phyloP scores from a whole-genome alignment of 805 yeast species.

The Wickerhamomyces rabaulensis region DNA sequence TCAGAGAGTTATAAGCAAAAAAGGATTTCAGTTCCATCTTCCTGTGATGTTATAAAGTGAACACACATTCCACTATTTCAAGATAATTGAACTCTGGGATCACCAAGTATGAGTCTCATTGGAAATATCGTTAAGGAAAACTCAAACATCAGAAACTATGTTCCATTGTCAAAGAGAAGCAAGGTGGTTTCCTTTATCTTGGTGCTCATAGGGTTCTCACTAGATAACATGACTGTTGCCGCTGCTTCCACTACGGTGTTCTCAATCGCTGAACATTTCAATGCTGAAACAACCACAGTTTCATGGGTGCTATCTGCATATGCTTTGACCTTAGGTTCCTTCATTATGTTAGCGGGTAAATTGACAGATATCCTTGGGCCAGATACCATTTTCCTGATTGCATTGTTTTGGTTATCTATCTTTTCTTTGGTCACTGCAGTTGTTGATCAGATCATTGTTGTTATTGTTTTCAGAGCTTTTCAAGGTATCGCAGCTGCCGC shows the following conservation, averaged over 20 bases:
- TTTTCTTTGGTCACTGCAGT: conserved; percentile 31
- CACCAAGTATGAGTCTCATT: no score
- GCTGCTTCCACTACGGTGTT: conserved; percentile 3
- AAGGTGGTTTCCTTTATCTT: neutral
- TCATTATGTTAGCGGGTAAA: conserved; percentile 36
- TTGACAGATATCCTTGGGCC: conserved; percentile 37
- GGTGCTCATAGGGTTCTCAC: conserved; percentile 1
- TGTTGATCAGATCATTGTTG: conserved; percentile 28
- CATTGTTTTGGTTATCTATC: conserved; percentile 21
- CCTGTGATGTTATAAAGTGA: no score
- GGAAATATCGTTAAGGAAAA: neutral
- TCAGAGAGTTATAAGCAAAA: no score
- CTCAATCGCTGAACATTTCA: conserved; percentile 2
- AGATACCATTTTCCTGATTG: conserved; percentile 10
- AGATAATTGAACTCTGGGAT: no score
- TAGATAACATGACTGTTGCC: conserved; percentile 9
- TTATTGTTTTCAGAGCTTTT: conserved; percentile 37
- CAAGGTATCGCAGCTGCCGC: conserved; percentile 43
- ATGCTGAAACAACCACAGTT: conserved; percentile 22
- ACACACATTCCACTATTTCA: no score
- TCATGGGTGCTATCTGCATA: conserved; percentile 39
- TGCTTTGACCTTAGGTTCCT: conserved; percentile 38
- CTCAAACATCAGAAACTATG: neutral
- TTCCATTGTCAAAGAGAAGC: neutral
- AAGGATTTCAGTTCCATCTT: no score